Evolutionary conservation across 2,329 filamentous ascomycete species (phyloP), one percentile per base, ranked within the genome.

Genomic region (Emydomyces testavorans): DNA sequence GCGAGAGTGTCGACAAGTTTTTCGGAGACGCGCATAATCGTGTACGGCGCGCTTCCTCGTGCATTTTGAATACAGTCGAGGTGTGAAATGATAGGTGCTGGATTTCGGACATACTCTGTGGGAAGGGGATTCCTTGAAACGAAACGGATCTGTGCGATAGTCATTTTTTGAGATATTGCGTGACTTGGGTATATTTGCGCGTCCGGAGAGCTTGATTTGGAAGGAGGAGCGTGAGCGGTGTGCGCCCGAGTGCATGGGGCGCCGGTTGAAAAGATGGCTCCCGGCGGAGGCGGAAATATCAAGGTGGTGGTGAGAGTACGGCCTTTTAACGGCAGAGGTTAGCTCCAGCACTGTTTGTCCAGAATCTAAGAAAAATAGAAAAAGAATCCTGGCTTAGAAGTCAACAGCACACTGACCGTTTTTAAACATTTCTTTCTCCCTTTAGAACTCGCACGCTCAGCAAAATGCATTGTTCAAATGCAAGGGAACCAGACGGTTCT

Each of bases 381-480:
- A 11, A n/a, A 15, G 21, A 34, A 32, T 31, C n/a, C n/a, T n/a
- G n/a, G n/a, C n/a, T n/a, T n/a, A n/a, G n/a, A n/a, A n/a, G n/a
- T n/a, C n/a, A n/a, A n/a, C n/a, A n/a, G n/a, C 7, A 38, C 18
- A 10, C 42, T 47, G 40, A 52, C 39, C 3, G n/a, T 10, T 8
- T n/a, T 6, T 4, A n/a, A n/a, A n/a, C n/a, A 31, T 26, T 35
- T 28, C 10, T 34, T 34, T 31, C 15, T 4, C n/a, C 18, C 7
- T 16, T 52, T 63, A 94, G 87, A 95, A 77, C 82, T 83, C 62
- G 90, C 94, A 57, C 80, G 93, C 64, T 80, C 82, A 59, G 83
- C 92, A 76, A 88, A 85, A 89, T 94, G 89, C 74, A 93, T 98
- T 60, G 85, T 98, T 54, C 84, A 90, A 60, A 98, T 98, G 92